Evolutionary conservation across 2,329 filamentous ascomycete genomes (phyloP).

Genomic region (Harringtonia aguacate): DNA sequence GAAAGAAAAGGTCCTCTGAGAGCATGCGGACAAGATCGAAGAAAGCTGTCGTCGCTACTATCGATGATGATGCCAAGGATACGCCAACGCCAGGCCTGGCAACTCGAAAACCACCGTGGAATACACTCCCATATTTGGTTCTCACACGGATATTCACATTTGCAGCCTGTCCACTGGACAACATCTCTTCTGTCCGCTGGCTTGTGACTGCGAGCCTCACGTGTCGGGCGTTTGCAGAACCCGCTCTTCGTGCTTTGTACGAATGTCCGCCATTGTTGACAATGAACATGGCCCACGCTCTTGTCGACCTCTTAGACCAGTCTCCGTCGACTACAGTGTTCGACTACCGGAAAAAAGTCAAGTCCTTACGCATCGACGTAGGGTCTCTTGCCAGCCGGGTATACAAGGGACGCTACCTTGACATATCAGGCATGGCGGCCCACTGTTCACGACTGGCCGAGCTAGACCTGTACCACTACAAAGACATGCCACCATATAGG

Average conservation of each 20-base stretch:
- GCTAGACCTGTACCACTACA: slow-evolving; percentile 60
- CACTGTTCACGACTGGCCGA: slow-evolving; percentile 56
- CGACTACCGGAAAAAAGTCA: slow-evolving; percentile 63
- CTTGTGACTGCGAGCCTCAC: slow-evolving; percentile 51
- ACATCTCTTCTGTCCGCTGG: slow-evolving; percentile 39
- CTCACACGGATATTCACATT: slow-evolving; percentile 60
- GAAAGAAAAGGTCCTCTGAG: neutral
- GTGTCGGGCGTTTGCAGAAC: slow-evolving; percentile 58
- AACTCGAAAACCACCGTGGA: neutral
- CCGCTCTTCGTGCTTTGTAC: slow-evolving; percentile 65
- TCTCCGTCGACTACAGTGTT: slow-evolving; percentile 36
- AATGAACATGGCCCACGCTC: slow-evolving; percentile 30
- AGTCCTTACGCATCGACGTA: slow-evolving; percentile 59
- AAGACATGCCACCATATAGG: slow-evolving; percentile 58
- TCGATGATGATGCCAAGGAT: neutral
- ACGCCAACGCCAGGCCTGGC: neutral
- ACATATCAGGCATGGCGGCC: slow-evolving; percentile 40
- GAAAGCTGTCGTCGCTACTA: neutral
- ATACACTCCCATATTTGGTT: slow-evolving; percentile 38
- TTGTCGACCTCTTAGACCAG: slow-evolving; percentile 42
- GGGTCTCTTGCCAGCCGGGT: slow-evolving; percentile 42
- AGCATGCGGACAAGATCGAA: neutral
- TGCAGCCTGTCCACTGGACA: slow-evolving; percentile 48
- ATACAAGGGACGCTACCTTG: slow-evolving; percentile 37
- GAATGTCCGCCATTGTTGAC: slow-evolving; percentile 52